Base-by-base conservation (phyloP, 116 monocot genomes). In the Thalassia testudinum region DNA sequence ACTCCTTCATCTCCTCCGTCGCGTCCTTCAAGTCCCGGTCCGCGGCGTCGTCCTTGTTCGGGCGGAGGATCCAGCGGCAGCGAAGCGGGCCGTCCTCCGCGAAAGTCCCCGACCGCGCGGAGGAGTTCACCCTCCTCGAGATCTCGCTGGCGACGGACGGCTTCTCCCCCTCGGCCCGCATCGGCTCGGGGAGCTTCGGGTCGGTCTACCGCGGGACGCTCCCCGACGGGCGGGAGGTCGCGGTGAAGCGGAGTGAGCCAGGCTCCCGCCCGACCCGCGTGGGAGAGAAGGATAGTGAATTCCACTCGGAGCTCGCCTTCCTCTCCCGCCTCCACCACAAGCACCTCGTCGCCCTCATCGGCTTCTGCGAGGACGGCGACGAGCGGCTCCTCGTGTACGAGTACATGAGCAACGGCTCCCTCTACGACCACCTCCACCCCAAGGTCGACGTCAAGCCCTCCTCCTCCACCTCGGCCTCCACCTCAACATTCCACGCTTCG, bases 71-170 rank as follows among this genome's bases (percentile, higher is more conserved):
- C 2, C 54, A 50, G 49, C 63, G 91, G 53, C 91, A 92, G 58
- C n/a, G 85, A 51, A 85, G 85, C 53, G 82, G 86, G 0, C 79
- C 82, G 1, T 82, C 86, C 2, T 66, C 73, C 23, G 68, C 75
- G 52, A 75, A 70, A 40, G 3, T 34, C 30, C 21, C 55, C 61
- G 82, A 85, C 24, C 58, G 64, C 0, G 64, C 72, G 8, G 72
- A 73, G 50, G 72, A 70, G 53, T 79, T 84, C 72, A 40, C 67
- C 30, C 58, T 75, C 27, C 59, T 61, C 10, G 69, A 72, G 43
- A 68, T 84, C 16, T 75, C 65, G 22, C 62, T 57, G 3, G 84
- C 84, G 14, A 84, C 84, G 8, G 62, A 59, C 17, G 47, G 45
- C 48, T 84, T 84, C 72, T 54, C 84, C 0, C 37, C n/a, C 1